Evolutionary conservation across 768 basidiomycete species (phyloP).

Genomic region (Pulveroboletus frians): DNA sequence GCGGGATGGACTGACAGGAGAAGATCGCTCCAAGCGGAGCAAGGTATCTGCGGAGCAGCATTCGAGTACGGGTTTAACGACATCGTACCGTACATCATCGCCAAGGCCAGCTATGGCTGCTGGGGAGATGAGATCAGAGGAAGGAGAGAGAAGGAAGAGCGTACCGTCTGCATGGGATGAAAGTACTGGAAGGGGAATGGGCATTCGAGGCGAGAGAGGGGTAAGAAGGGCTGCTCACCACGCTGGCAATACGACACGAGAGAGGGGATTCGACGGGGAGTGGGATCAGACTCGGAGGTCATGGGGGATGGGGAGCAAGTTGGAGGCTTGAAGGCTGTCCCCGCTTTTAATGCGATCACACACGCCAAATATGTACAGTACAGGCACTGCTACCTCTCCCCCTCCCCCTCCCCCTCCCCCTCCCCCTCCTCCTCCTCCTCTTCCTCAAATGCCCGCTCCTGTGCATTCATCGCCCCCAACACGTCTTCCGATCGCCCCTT

Average conservation of each 20-base stretch:
- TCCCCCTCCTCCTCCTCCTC: constrained; percentile 38
- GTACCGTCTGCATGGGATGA: constrained; percentile 56
- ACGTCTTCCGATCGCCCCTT: constrained; percentile 77
- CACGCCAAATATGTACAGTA: constrained; percentile 17
- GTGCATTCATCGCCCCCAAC: constrained; percentile 78
- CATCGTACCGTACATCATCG: constrained; percentile 50
- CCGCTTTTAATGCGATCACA: constrained; percentile 16
- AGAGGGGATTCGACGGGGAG: constrained; percentile 46
- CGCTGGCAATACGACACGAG: constrained; percentile 70
- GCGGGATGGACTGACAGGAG: constrained; percentile 50
- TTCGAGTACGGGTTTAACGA: constrained; percentile 71
- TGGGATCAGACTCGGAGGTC: constrained; percentile 32
- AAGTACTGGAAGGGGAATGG: constrained; percentile 45
- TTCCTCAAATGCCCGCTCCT: constrained; percentile 51
- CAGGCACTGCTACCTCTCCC: background rate
- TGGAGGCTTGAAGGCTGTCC: background rate
- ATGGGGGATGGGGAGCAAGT: constrained; percentile 17
- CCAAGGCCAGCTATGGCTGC: constrained; percentile 64
- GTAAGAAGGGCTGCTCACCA: constrained; percentile 39
- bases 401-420: constrained; percentile 15
- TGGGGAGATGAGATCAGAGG: constrained; percentile 3
- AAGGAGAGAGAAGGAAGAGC: constrained; percentile 17
- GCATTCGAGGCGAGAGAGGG: constrained; percentile 4
- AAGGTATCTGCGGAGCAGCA: constrained; percentile 69
- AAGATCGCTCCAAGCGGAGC: constrained; percentile 58